Evolutionary conservation across 2,329 filamentous ascomycete species (phyloP).

Genomic region (Elsinoe fawcettii): DNA sequence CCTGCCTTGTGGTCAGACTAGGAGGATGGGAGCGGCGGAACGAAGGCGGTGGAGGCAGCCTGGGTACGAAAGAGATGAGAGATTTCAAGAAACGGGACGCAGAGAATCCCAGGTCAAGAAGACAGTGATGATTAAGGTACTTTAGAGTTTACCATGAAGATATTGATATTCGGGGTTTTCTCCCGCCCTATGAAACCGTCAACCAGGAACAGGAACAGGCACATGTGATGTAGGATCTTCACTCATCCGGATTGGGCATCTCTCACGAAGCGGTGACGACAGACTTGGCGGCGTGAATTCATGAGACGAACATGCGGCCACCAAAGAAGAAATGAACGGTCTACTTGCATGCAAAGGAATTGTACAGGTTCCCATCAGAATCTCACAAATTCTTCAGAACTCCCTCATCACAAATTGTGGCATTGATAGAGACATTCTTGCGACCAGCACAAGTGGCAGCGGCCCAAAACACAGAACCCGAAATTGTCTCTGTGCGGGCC

Average conservation of each 20-base stretch:
- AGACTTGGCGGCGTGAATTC: constrained; percentile 1
- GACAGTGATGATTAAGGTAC: constrained; percentile 32
- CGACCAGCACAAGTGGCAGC: not conserved
- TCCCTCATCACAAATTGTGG: not conserved
- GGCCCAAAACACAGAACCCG: not conserved
- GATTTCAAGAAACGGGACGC: constrained; percentile 77
- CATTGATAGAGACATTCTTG: not conserved
- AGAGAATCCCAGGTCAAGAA: constrained; percentile 66
- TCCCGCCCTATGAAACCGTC: not conserved
- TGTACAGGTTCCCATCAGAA: not conserved
- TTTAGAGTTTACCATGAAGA: not conserved
- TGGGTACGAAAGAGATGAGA: constrained; percentile 86
- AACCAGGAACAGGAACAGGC: not conserved
- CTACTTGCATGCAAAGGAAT: not conserved
- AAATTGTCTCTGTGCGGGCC: constrained; percentile 15
- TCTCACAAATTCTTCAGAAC: not conserved
- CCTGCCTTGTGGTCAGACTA: constrained; percentile 54
- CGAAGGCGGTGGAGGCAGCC: constrained; percentile 79
- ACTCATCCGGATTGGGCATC: too few relatives aligned
- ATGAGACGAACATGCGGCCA: not conserved
- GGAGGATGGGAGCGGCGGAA: constrained; percentile 61
- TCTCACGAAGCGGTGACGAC: constrained; percentile 10
- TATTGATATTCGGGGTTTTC: not conserved
- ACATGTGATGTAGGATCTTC: not conserved
- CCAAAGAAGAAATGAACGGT: not conserved